Percentiles rank a stretch among this genome's conserved stretches.
These are phyloP conservation scores for Diaporthe citri DNA, from an alignment of 2,329 filamentous ascomycete genomes.

Conservation along the genomic window DNA sequence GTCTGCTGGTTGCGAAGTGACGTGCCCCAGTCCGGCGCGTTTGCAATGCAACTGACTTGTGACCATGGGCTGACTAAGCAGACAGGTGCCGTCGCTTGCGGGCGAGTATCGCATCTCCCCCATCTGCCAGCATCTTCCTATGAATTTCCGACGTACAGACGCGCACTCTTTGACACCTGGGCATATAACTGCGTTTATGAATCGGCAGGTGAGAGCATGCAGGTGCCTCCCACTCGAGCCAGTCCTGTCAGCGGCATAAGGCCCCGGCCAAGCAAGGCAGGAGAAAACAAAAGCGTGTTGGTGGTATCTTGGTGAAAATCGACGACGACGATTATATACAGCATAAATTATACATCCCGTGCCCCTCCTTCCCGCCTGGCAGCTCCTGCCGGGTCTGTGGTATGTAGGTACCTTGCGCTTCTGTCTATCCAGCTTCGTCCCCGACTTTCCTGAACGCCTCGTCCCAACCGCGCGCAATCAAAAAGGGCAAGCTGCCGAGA, in stretches of 20 bases:
- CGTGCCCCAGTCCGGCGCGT: constrained; percentile 4
- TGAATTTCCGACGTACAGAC: background rate
- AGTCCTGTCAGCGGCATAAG: background rate
- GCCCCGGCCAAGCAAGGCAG: too few species aligned
- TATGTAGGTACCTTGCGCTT: background rate
- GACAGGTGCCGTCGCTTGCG: background rate
- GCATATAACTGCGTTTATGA: background rate
- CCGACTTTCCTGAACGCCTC: constrained; percentile 19
- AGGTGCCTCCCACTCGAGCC: background rate
- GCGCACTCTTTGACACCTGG: background rate
- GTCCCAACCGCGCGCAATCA: constrained; percentile 1
- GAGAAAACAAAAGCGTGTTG: constrained; percentile 27
- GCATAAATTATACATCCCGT: constrained; percentile 22
- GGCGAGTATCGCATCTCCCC: background rate
- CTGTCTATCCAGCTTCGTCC: constrained; percentile 14
- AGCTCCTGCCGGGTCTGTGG: background rate
- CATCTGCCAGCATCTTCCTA: background rate
- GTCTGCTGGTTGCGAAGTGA: constrained; percentile 11
- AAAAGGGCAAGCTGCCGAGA: background rate
- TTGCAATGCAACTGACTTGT: constrained; percentile 32
- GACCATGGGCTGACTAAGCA: background rate
- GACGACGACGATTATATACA: constrained; percentile 31
- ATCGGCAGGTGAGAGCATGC: background rate
- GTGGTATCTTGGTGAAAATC: constrained; percentile 36
- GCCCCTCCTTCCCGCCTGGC: background rate